phyloP scores from a whole-genome alignment of 169 alveolate genomes.

The Blepharisma undulans region DNA sequence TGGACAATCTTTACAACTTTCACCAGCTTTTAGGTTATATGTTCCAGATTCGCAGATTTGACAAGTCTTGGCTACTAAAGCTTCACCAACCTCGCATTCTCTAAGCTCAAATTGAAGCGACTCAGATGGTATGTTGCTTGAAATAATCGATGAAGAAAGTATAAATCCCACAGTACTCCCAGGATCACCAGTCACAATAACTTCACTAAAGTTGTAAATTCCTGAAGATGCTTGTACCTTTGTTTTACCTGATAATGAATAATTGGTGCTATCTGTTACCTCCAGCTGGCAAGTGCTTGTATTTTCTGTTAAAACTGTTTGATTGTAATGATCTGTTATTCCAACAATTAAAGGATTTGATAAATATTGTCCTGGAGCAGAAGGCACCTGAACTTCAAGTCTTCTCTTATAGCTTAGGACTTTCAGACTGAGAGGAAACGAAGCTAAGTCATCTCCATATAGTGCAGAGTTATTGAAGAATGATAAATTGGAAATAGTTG shows the following conservation, averaged over 20 bases:
- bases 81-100: slow-evolving; percentile 8
- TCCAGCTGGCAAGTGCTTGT: neutral
- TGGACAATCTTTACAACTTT: slow-evolving; percentile 13
- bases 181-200: neutral
- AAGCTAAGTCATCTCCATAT: slow-evolving; percentile 33
- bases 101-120: neutral
- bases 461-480: neutral
- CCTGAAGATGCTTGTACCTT: neutral
- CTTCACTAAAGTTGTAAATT: neutral
- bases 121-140: neutral
- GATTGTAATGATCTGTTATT: neutral
- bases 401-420: neutral
- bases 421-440: neutral
- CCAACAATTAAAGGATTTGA: neutral
- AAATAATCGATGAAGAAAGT: neutral
- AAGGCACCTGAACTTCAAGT: neutral
- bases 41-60: neutral
- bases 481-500: neutral
- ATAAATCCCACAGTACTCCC: neutral
- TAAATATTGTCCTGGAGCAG: slow-evolving; percentile 29
- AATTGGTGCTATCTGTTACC: neutral
- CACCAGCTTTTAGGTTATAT: neutral
- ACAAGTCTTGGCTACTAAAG: neutral
- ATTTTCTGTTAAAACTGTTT: neutral
- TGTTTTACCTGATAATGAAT: neutral